phyloP scores from a whole-genome alignment of 345 rosid genomes.

The Trapa bicornis region DNA sequence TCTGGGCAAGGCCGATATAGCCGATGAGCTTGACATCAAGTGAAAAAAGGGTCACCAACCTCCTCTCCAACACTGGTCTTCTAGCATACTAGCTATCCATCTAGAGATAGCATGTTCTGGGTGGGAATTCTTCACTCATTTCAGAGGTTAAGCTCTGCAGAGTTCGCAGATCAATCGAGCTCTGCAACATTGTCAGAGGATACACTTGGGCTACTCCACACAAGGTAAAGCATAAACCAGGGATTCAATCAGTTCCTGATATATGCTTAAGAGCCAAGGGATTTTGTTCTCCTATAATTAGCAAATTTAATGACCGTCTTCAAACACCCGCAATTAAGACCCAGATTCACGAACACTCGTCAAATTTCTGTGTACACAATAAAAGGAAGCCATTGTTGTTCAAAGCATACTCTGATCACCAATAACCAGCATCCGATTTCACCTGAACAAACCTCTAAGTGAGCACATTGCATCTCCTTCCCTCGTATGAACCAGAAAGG shows the following conservation, averaged over 20 bases:
- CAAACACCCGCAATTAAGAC: too few species aligned
- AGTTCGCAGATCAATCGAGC: neutral
- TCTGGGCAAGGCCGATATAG: slow-evolving; percentile 41
- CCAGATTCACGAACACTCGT: too few species aligned
- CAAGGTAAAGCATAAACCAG: neutral
- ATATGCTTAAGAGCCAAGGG: neutral
- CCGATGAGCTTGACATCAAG: slow-evolving; percentile 42
- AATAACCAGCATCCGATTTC: too few species aligned
- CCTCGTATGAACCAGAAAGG: too few species aligned
- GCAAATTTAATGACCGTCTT: too few species aligned
- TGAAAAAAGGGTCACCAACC: slow-evolving; percentile 10
- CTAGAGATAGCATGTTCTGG: neutral
- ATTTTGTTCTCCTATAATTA: neutral
- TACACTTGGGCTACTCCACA: neutral
- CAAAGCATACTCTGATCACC: too few species aligned
- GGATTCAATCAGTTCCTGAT: neutral
- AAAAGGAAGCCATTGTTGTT: too few species aligned
- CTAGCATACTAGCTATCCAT: neutral
- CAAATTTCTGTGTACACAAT: too few species aligned
- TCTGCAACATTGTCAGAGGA: neutral
- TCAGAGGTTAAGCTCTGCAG: neutral
- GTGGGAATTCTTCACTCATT: neutral
- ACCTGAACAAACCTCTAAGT: too few species aligned
- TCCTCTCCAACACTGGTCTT: neutral
- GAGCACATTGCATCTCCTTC: too few species aligned